Base-by-base conservation (phyloP, 2,329 filamentous ascomycete genomes). In the Aspergillus pseudonomiae region DNA sequence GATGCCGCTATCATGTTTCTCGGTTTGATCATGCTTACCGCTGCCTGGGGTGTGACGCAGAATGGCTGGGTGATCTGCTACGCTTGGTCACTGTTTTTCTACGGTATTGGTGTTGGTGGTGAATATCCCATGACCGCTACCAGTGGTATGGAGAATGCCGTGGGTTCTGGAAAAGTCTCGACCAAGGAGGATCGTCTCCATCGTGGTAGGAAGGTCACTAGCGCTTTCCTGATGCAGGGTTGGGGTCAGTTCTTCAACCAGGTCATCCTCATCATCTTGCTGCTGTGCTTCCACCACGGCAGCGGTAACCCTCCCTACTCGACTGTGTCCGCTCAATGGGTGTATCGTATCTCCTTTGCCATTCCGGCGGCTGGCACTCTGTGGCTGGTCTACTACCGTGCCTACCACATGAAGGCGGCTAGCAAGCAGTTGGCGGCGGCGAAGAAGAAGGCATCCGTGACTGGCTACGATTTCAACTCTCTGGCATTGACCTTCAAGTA, bases 1-100 rank as follows among this genome's bases (percentile, higher is more conserved):
- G 94, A 98, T 80, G 94, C 94, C 50, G 77, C 86, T 65, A 94
- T 98, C 84, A 98, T 98, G 94, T 92, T 97, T 70, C 73, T 97
- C 71, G 94, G 94, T 82, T 85, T 98, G 24, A 74, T 97, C 72
- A 95, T 97, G 91, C 86, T 98, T 62, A 96, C 92, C 56, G 92
- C 92, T 64, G 91, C 91, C 28, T 98, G 94, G 94, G 94, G 94
- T 66, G 80, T 91, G 36, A 92, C 87, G 41, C 85, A 96, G 57
- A 89, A 98, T 74, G 94, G 94, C 71, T 98, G 94, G 94, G 91
- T 98, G 63, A 96, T 97, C 74, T 97, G 93, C 85, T 98, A 98
- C 77, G 91, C 91, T 65, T 96, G 92, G 91, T 92, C 92, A 45
- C 86, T 98, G 43, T 97, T 97, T 84, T 92, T 98, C 83, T 95